Percentiles rank a stretch among this genome's conserved stretches.
phyloP scores from a whole-genome alignment of 495 filamentous ascomycete genomes.

The Xylaria castorea region DNA sequence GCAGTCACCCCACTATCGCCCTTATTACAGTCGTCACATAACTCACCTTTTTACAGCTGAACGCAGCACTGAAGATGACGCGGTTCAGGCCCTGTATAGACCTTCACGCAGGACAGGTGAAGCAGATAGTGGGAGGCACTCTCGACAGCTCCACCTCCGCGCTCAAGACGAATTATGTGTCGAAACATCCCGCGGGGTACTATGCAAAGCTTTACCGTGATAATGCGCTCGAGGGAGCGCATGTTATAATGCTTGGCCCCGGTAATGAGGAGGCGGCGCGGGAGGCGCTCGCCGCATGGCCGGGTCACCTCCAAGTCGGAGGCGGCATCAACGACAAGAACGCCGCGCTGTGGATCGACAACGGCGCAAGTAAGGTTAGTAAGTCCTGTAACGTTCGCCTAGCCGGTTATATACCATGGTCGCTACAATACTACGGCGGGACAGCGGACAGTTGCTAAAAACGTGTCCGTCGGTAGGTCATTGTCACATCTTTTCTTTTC shows the following conservation, averaged over 20 bases:
- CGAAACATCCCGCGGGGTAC: conserved; percentile 76
- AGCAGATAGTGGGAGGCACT: conserved; percentile 97
- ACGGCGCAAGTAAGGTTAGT: conserved; percentile 87
- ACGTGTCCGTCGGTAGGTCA: conserved; percentile 66
- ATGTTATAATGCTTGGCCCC: conserved; percentile 95
- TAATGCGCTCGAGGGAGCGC: conserved; percentile 75
- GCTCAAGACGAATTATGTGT: conserved; percentile 90
- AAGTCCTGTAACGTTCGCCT: neutral
- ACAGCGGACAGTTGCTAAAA: conserved; percentile 2
- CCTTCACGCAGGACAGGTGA: conserved; percentile 92
- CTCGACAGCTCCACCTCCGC: conserved; percentile 68
- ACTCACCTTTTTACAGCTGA: conserved; percentile 4
- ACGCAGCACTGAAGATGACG: conserved; percentile 68
- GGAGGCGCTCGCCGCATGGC: conserved; percentile 80
- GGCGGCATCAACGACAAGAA: conserved; percentile 89
- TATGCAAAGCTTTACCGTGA: conserved; percentile 81
- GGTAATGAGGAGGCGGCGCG: conserved; percentile 81
- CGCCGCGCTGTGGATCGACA: conserved; percentile 82
- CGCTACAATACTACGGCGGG: neutral
- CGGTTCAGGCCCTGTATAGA: conserved; percentile 96
- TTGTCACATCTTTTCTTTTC: conserved; percentile 82
- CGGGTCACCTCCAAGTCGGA: conserved; percentile 79
- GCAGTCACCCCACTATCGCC: neutral
- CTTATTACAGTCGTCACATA: neutral
- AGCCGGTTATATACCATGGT: neutral